Evolutionary conservation across 73 alveolate species (phyloP), one percentile per base, ranked within the genome.

Genomic region (Halteria grandinella): DNA sequence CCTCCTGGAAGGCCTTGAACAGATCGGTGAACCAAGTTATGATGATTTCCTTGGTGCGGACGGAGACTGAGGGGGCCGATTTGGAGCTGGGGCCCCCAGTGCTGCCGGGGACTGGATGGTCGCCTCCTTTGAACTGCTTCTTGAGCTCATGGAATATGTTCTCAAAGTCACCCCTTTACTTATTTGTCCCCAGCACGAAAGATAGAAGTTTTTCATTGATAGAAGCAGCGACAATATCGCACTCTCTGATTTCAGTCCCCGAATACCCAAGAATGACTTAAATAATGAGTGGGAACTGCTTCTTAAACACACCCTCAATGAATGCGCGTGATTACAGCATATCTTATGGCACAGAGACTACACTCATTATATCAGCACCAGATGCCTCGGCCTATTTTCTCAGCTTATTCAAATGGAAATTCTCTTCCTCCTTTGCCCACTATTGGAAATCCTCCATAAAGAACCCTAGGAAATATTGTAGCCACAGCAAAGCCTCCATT

Each of bases 11-110:
- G 17, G 70, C 63, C 44, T 57, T 82, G 31, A 82, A 72, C 31
- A 82, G 58, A 14, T 71, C 50, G 27, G 86, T 82, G 50, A 82
- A 82, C 91, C 91, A 82, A 8, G 48, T 69, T 17, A 82, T 82
- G 21, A 75, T 57, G 29, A 82, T 82, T 33, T 82, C 91, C 39
- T 82, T 82, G 7, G 86, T 72, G 31, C n/a, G n/a, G n/a, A n/a
- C n/a, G n/a, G n/a, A n/a, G n/a, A n/a, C n/a, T n/a, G n/a, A n/a
- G n/a, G n/a, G n/a, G n/a, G n/a, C n/a, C n/a, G n/a, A n/a, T n/a
- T n/a, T n/a, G n/a, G n/a, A n/a, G n/a, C n/a, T n/a, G n/a, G n/a
- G n/a, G n/a, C n/a, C n/a, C n/a, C n/a, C n/a, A n/a, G n/a, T n/a
- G n/a, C n/a, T n/a, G n/a, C n/a, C n/a, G n/a, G n/a, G n/a, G n/a